phyloP scores from a whole-genome alignment of 441 rosid genomes.

The Gossypium laxum region DNA sequence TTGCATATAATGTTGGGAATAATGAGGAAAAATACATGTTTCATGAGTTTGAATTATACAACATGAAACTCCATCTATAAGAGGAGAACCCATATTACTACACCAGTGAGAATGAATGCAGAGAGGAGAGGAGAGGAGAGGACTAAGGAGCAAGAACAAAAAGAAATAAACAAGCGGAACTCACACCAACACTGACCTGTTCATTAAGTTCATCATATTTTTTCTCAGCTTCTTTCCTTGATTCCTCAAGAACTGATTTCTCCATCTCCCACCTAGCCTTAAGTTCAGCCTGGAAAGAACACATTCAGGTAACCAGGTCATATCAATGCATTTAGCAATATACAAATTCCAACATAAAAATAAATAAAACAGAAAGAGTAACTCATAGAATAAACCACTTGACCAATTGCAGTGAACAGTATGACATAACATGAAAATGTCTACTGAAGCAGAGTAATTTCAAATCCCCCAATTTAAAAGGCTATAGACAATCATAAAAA shows the following conservation, averaged over 20 bases:
- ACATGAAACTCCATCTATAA: not conserved
- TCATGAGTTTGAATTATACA: not conserved
- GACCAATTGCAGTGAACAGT: not conserved
- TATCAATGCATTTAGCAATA: not conserved
- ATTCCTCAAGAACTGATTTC: slow-evolving; percentile 48
- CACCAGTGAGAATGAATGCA: not conserved
- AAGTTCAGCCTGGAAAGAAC: slow-evolving; percentile 45
- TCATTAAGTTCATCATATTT: slow-evolving; percentile 70
- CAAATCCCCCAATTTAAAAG: not conserved
- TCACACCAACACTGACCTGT: slow-evolving; percentile 43
- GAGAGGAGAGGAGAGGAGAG: not conserved
- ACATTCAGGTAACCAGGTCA: slow-evolving; percentile 6
- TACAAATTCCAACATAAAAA: not conserved
- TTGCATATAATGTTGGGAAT: not conserved
- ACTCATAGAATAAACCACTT: not conserved
- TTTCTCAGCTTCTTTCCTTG: slow-evolving; percentile 56
- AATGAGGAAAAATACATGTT: not conserved
- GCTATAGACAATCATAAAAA: not conserved
- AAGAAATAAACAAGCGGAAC: not conserved
- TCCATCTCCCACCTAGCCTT: slow-evolving; percentile 61
- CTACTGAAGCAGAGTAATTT: not conserved
- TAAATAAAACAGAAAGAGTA: not conserved
- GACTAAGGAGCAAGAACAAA: not conserved
- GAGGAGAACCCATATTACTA: not conserved
- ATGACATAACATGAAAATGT: not conserved